Evolutionary conservation across 257 asterid genomes (phyloP).

Genomic region (Forsythia suspensa): DNA sequence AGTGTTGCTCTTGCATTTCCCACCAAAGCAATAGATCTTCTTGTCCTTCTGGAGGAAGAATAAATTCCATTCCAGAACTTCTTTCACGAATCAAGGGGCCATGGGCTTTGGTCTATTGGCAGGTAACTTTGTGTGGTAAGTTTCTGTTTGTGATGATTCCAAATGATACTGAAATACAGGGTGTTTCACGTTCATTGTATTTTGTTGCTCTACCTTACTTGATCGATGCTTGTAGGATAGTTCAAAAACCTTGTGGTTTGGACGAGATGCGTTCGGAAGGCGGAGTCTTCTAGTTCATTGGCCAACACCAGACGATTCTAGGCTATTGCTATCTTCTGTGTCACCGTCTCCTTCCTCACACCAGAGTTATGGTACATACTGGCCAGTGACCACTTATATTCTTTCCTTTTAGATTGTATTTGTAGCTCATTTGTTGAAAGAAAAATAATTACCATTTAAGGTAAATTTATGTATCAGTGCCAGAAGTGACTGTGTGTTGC

Average conservation of each 20-base stretch:
- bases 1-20: slow-evolving; percentile 53
- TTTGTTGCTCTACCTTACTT: slow-evolving; percentile 25
- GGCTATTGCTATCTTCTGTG: slow-evolving; percentile 83
- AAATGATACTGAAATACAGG: slow-evolving; percentile 20
- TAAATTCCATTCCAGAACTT: slow-evolving; percentile 58
- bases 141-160: slow-evolving; percentile 33
- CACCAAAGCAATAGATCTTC: slow-evolving; percentile 34
- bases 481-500: background rate
- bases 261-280: slow-evolving; percentile 97
- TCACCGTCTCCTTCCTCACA: slow-evolving; percentile 56
- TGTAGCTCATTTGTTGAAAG: background rate
- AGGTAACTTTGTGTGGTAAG: slow-evolving; percentile 95
- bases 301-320: slow-evolving; percentile 77
- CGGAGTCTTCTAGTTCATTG: slow-evolving; percentile 96
- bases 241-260: slow-evolving; percentile 88
- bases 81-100: slow-evolving; percentile 93
- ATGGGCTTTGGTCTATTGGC: slow-evolving; percentile 96
- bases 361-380: slow-evolving; percentile 51
- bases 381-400: slow-evolving; percentile 5
- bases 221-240: slow-evolving; percentile 56
- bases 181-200: slow-evolving; percentile 8
- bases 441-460: background rate
- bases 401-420: background rate
- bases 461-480: background rate
- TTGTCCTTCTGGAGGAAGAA: slow-evolving; percentile 43